A percentile compares a stretch with the other conserved stretches of the same genome.
Conservation (phyloP, 2,329 filamentous ascomycete species). For the Grosmannia huntii region DNA sequence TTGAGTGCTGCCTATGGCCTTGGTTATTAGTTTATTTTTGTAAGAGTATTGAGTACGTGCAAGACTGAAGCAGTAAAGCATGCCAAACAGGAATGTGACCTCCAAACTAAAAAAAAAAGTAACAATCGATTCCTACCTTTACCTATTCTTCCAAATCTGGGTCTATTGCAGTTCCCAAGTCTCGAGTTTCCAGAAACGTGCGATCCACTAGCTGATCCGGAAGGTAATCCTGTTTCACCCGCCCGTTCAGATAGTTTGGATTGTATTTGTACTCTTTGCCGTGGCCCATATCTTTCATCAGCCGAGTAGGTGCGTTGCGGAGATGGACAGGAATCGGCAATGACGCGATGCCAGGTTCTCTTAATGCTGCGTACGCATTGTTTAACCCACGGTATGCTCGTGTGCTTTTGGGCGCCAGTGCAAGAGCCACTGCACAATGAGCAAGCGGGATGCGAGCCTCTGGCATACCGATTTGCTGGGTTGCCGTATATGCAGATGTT, state of each 20-base stretch:
- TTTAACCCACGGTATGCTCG: constrained; percentile 71
- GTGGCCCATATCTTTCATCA: constrained; percentile 90
- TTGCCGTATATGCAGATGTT: constrained; percentile 73
- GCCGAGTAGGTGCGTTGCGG: constrained; percentile 76
- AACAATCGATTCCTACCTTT: too few species aligned
- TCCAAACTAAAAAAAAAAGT: not conserved
- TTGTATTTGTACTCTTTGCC: constrained; percentile 95
- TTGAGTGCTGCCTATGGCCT: too few species aligned
- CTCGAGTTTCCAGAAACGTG: constrained; percentile 63
- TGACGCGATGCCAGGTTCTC: constrained; percentile 70
- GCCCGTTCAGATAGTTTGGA: constrained; percentile 73
- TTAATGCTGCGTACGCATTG: constrained; percentile 65
- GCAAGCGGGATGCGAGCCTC: constrained; percentile 88
- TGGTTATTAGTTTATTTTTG: too few species aligned
- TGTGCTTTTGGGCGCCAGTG: constrained; percentile 74
- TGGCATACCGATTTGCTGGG: constrained; percentile 88
- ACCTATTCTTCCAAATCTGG: constrained; percentile 37
- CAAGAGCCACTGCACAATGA: constrained; percentile 72
- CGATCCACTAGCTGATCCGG: constrained; percentile 61
- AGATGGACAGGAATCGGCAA: constrained; percentile 79
- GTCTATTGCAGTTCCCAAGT: constrained; percentile 71
- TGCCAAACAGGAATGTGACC: not conserved
- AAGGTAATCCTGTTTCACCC: constrained; percentile 80
- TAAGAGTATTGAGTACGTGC: too few species aligned
- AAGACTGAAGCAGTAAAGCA: not conserved